Evolutionary conservation across 2,329 filamentous ascomycete genomes (phyloP), one percentile per base, ranked within the genome.

Genomic region (Aspergillus latus): DNA sequence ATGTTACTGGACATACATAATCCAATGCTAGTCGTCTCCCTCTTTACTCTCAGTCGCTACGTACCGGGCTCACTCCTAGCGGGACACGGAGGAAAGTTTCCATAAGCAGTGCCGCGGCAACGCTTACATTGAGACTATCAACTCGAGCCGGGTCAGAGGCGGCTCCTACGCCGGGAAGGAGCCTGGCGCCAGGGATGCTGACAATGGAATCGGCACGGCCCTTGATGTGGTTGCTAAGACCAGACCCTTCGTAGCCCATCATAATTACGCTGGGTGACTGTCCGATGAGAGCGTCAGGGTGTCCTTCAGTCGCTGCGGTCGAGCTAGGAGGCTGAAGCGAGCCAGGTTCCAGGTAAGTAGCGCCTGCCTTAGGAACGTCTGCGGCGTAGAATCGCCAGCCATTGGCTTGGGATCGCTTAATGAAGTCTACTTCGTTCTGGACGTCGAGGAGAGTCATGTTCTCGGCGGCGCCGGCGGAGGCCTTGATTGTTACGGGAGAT

Each of bases 121-220:
- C 92, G 68, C 90, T 91, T 39, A 97, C 94, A 70, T 99, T 97
- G 71, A 99, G 76, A 72, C 92, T 96, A 73, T 97, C 93, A 2
- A 99, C 85, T 1, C 81, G 69, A 63, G 85, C 70, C 4, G 68
- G 68, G 61, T 77, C 74, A 13, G 69, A 66, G 9, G 63, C 58
- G 9, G 68, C 61, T 1, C 69, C 68, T 8, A 68, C 47, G 4
- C 66, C 60, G 67, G 82, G 69, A 66, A 78, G 60, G 68, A 76
- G 42, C 73, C 81, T 62, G 62, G 75, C 72, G 72, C 82, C 71
- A 71, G 83, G 62, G 52, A 99, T 90, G 5, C 86, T 81, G 13
- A 87, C 77, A 28, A 79, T 78, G 16, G 76, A 76, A 67, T 96
- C 85, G 0, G 89, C 87, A 56, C 84, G 80, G 42, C 82, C 83